phyloP scores from a whole-genome alignment of 768 basidiomycete species.

The Mycena maculata region DNA sequence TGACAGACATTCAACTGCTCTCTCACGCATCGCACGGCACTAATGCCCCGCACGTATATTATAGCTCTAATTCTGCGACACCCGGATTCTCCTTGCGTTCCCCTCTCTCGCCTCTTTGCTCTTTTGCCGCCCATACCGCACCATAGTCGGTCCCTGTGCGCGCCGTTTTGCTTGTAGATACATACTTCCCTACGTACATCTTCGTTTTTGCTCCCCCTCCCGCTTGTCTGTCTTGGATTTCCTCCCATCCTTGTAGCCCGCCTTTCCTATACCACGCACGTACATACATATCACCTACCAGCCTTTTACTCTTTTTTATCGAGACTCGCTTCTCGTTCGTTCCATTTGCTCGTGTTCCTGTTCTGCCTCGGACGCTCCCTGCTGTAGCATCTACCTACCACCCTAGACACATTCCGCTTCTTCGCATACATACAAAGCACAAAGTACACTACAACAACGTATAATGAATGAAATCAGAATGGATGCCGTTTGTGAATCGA shows the following conservation, averaged over 20 bases:
- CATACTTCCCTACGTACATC: constrained; percentile 34
- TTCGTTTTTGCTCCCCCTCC: constrained; percentile 21
- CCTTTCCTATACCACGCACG: constrained; percentile 30
- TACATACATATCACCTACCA: constrained; percentile 35
- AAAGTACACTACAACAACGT: constrained; percentile 27
- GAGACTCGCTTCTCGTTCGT: constrained; percentile 32
- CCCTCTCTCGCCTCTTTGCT: constrained; percentile 29
- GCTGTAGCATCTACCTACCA: constrained; percentile 32
- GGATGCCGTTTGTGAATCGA: background rate
- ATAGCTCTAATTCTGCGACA: constrained; percentile 36
- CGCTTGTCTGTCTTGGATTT: constrained; percentile 27
- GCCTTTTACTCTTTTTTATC: constrained; percentile 35
- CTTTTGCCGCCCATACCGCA: constrained; percentile 32
- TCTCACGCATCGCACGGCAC: constrained; percentile 31
- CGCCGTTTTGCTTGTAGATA: constrained; percentile 24
- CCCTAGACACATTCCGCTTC: constrained; percentile 15
- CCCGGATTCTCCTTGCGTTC: constrained; percentile 33
- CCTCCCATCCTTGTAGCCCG: constrained; percentile 33
- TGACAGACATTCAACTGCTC: constrained; percentile 33
- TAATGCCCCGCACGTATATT: constrained; percentile 45
- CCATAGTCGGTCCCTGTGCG: constrained; percentile 36
- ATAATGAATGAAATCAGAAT: constrained; percentile 9
- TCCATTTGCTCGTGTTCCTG: constrained; percentile 1
- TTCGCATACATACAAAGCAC: constrained; percentile 14
- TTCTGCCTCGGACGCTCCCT: constrained; percentile 26